Base-by-base conservation (phyloP, 1,284 basidiomycete species). In the Cutaneotrichosporon dermatis region DNA sequence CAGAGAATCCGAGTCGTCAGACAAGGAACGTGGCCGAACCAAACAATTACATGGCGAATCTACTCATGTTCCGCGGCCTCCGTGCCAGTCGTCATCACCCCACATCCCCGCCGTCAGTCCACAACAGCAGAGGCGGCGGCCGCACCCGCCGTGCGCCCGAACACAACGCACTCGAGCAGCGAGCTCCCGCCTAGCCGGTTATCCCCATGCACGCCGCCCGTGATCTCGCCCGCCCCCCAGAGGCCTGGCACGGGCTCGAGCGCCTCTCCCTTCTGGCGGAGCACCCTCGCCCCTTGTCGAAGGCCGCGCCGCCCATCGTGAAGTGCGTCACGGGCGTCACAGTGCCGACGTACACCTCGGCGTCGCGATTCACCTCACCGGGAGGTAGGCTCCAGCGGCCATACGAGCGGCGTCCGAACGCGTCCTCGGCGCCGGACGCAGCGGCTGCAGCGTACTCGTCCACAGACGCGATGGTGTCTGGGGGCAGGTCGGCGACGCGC, bases 141-240 rank as follows among this genome's bases (percentile, higher is more conserved):
- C 13, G 36, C 12, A 16, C 61, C 61, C 12, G 61, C 61, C 6
- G 52, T 59, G 2, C 57, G 51, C 4, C 61, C 61, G 13, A 42
- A 62, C 34, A 62, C 61, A 15, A 57, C 58, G n/a, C 61, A 62
- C 44, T 62, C 61, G 43, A 62, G 58, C 13, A 62, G 39, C 9
- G 44, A 51, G 33, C 41, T 48, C 5, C 61, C 61, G 15, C 61
- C 61, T 4, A 62, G 61, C 1, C 61, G 54, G 55, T 62, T 62
- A 11, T 62, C 61, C 13, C 61, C 61, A 44, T 62, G 61, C 13
- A 62, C 40, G 16, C 61, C 61, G 39, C 61, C 61, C 16, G 61
- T 59, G 25, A 59, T 44, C 52, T 62, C 61, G 15, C 61, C 61
- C 3, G 61, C 61, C 4, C 57, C 61, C 16, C 33, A 55, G 36